A percentile compares a stretch with the other conserved stretches of the same genome.
These are phyloP conservation scores for Patellifolia procumbens DNA, from an alignment of 179 eudicot genomes.

Conservation along the genomic window DNA sequence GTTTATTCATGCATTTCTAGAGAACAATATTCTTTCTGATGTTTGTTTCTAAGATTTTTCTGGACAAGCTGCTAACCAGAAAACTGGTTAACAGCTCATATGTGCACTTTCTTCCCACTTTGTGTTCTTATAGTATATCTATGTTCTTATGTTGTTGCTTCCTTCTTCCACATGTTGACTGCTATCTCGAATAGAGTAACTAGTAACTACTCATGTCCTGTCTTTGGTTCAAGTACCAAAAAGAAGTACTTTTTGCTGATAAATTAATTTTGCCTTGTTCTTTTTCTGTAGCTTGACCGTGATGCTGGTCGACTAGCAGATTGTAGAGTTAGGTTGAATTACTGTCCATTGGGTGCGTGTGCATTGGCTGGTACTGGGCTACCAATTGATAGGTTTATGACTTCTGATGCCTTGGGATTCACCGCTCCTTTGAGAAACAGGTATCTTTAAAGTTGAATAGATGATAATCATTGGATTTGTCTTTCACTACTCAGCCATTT, in stretches of 20 bases:
- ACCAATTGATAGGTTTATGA: constrained; percentile 94
- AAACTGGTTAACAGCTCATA: not conserved
- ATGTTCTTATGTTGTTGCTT: not conserved
- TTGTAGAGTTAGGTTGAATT: constrained; percentile 85
- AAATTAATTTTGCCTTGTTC: not conserved
- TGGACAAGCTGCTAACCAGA: not conserved
- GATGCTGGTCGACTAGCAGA: constrained; percentile 87
- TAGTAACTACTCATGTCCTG: not conserved
- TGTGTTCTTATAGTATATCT: not conserved
- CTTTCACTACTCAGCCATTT: not conserved
- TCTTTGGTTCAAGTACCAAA: not conserved
- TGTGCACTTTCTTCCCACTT: not conserved
- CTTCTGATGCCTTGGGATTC: constrained; percentile 85
- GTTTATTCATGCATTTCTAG: not conserved
- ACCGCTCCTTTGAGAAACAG: constrained; percentile 94
- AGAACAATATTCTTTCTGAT: not conserved
- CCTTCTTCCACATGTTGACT: not conserved
- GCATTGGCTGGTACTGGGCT: constrained; percentile 99
- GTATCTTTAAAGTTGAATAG: constrained; percentile 30
- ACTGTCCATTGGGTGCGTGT: constrained; percentile 96
- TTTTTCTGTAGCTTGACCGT: constrained; percentile 74
- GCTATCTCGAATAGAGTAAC: not conserved
- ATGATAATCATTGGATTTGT: not conserved
- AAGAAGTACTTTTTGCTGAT: not conserved
- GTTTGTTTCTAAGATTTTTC: not conserved